Conservation (phyloP, 371 early-diverging fungal species). For the Apophysomyces ossiformis region DNA sequence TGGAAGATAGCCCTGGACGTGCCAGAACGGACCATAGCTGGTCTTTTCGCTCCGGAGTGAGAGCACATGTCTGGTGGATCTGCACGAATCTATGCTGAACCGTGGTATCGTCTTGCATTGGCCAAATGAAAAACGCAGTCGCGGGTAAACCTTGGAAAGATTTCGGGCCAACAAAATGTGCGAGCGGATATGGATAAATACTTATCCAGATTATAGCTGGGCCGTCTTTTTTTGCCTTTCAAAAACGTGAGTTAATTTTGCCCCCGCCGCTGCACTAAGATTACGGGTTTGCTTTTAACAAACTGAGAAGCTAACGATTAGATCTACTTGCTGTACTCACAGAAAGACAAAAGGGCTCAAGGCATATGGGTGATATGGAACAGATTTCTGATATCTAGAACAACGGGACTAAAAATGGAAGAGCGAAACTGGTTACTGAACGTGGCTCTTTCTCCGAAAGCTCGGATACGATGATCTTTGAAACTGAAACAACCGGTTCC, state of each 20-base stretch:
- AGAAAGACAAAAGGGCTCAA: no score
- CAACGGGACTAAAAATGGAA: no score
- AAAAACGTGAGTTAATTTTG: no score
- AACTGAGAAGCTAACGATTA: no score
- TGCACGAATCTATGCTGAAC: conserved; percentile 41
- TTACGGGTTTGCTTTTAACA: no score
- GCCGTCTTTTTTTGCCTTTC: neutral
- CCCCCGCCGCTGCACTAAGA: no score
- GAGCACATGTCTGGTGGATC: conserved; percentile 33
- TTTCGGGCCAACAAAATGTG: no score
- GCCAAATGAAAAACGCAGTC: conserved; percentile 2
- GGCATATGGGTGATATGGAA: no score
- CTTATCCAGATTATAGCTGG: neutral
- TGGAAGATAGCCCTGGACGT: conserved; percentile 23
- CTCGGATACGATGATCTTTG: neutral
- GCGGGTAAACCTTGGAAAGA: neutral
- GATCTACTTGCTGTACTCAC: no score
- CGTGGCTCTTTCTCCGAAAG: neutral
- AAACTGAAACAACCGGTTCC: neutral
- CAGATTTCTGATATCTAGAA: no score
- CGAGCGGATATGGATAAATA: no score
- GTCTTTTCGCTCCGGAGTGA: conserved; percentile 11
- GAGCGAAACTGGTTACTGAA: no score
- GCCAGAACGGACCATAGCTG: conserved; percentile 30
- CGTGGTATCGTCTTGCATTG: conserved; percentile 12